Evolutionary conservation across 2,329 filamentous ascomycete species (phyloP).

Genomic region (Fonsecaea erecta): DNA sequence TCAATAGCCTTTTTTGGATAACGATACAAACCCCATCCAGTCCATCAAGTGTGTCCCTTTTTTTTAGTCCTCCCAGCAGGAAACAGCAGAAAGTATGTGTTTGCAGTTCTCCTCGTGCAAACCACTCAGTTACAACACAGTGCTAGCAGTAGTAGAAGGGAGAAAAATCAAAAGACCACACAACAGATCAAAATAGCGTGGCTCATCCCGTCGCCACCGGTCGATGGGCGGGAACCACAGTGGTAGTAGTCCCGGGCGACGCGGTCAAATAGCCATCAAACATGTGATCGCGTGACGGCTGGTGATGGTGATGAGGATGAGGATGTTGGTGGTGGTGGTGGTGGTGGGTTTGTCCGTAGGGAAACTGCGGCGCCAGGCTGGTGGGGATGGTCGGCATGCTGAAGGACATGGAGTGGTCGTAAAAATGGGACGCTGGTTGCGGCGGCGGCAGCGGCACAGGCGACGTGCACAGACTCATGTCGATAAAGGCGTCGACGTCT

Average conservation of each 20-base stretch:
- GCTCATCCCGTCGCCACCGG: neutral
- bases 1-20: too few relatives aligned
- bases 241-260: neutral
- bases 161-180: neutral
- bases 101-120: too few relatives aligned
- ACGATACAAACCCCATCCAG: too few relatives aligned
- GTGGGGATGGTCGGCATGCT: neutral
- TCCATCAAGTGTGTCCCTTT: too few relatives aligned
- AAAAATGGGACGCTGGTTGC: neutral
- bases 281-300: neutral
- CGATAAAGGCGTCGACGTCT: slow-evolving; percentile 16
- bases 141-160: too few relatives aligned
- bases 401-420: neutral
- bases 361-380: neutral
- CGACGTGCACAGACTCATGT: slow-evolving; percentile 6
- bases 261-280: neutral
- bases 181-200: neutral
- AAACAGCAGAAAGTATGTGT: too few relatives aligned
- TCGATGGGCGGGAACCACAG: neutral
- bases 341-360: neutral
- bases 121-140: too few relatives aligned
- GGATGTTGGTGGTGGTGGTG: too few relatives aligned
- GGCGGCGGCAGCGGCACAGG: neutral
- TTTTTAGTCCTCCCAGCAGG: too few relatives aligned
- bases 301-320: neutral